These are phyloP conservation scores for Euptelea pleiosperma DNA, from an alignment of 164 flowering plant genomes.

Conservation along the genomic window DNA sequence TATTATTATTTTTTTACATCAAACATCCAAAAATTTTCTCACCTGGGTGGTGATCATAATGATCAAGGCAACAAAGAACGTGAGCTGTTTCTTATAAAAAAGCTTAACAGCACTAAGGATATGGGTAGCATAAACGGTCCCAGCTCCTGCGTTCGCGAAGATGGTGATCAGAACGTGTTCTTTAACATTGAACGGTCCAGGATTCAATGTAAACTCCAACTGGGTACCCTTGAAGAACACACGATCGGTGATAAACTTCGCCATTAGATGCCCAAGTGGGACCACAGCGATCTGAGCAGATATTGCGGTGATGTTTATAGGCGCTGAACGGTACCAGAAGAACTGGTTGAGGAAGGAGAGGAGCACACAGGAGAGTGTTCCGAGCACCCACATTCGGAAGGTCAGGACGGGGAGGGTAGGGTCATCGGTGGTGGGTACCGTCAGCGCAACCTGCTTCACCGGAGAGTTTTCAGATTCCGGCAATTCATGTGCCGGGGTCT, in stretches of 20 bases:
- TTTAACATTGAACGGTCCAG: conserved; percentile 87
- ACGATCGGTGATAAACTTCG: conserved; percentile 44
- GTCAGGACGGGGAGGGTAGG: conserved; percentile 70
- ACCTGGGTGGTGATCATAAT: conserved; percentile 80
- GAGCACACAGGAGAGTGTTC: conserved; percentile 53
- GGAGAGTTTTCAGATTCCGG: conserved; percentile 44
- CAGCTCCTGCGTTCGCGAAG: conserved; percentile 87
- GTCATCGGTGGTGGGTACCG: conserved; percentile 77
- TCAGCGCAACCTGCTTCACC: conserved; percentile 66
- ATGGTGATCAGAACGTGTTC: conserved; percentile 92
- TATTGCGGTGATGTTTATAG: conserved; percentile 62
- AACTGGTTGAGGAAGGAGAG: conserved; percentile 86
- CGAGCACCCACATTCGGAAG: conserved; percentile 84
- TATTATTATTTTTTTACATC: no score
- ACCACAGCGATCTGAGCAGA: conserved; percentile 94
- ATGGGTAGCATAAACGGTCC: conserved; percentile 77
- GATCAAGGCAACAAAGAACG: conserved; percentile 58
- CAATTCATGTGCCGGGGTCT: not conserved
- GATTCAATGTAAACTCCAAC: conserved; percentile 73
- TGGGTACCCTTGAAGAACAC: conserved; percentile 52
- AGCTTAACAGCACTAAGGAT: conserved; percentile 68
- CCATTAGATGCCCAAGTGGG: conserved; percentile 88
- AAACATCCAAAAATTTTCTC: not conserved
- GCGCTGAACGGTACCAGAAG: conserved; percentile 85
- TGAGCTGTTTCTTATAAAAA: conserved; percentile 55